Conservation (phyloP, 2,329 filamentous ascomycete species). For the Plenodomus tracheiphilus region DNA sequence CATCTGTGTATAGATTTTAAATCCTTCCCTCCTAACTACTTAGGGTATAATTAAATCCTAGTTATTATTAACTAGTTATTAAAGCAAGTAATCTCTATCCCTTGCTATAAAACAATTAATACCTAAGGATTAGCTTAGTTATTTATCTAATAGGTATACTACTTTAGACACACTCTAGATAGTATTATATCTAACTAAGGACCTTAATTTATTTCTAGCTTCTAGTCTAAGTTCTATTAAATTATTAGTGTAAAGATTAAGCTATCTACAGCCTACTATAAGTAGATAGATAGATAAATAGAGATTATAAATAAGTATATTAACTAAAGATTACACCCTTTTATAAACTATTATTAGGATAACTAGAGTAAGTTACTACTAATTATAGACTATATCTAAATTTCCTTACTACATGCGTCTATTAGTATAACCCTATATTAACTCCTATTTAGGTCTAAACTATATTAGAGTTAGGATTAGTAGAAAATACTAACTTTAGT, state of each 20-base stretch:
- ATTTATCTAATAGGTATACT: constrained; percentile 2
- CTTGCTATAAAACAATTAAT: constrained; percentile 1
- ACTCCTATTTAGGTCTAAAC: background rate
- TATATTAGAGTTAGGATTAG: background rate
- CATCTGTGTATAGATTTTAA: constrained; percentile 2
- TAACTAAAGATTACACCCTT: background rate
- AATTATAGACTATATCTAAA: background rate
- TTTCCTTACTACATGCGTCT: background rate
- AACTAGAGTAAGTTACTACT: constrained; percentile 1
- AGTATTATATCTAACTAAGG: background rate
- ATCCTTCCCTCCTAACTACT: background rate
- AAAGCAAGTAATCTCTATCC: constrained; percentile 1
- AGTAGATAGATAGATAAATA: constrained; percentile 2
- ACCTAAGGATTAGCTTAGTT: background rate
- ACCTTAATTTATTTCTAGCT: constrained; percentile 1
- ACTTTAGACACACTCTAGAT: background rate
- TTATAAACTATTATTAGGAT: constrained; percentile 2
- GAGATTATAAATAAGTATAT: constrained; percentile 6
- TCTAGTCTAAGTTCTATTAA: background rate
- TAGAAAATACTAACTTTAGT: background rate
- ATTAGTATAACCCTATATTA: background rate
- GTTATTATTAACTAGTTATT: constrained; percentile 1
- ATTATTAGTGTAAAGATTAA: background rate
- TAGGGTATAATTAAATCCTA: constrained; percentile 1
- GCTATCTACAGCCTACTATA: background rate